Conservation (phyloP, 1,284 basidiomycete species). For the Neonothopanus nambi region DNA sequence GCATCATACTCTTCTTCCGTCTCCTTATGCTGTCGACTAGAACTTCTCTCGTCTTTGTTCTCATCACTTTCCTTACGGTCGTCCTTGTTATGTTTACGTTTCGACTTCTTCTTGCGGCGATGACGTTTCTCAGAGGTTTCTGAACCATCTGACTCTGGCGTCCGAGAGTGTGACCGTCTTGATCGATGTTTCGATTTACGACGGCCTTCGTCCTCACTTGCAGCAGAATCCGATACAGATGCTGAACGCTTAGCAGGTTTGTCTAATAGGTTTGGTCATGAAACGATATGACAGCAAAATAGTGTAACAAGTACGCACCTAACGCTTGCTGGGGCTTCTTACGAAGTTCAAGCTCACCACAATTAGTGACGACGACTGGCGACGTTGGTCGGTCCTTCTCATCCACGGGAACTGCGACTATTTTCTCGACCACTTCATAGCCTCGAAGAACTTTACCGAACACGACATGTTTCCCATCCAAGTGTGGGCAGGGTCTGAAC, state of each 20-base stretch:
- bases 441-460: conserved; percentile 69
- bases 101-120: conserved; percentile 31
- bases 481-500: conserved; percentile 38
- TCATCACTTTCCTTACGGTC: conserved; percentile 22
- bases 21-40: conserved; percentile 25
- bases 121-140: conserved; percentile 16
- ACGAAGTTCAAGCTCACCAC: conserved; percentile 82
- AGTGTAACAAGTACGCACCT: conserved; percentile 9
- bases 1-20: conserved; percentile 72
- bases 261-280: conserved; percentile 16
- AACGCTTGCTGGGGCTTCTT: conserved; percentile 32
- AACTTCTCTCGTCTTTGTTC: conserved; percentile 12
- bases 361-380: conserved; percentile 76
- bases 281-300: neutral
- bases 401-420: conserved; percentile 62
- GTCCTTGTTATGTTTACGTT: conserved; percentile 28
- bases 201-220: neutral
- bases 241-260: conserved; percentile 17
- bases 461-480: conserved; percentile 74
- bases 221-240: conserved; percentile 10
- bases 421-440: conserved; percentile 56
- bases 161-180: conserved; percentile 31
- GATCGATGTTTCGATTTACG: conserved; percentile 9
- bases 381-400: conserved; percentile 69
- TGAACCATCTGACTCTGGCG: conserved; percentile 23